phyloP scores from a whole-genome alignment of 768 basidiomycete genomes.

The Pholiota molesta region DNA sequence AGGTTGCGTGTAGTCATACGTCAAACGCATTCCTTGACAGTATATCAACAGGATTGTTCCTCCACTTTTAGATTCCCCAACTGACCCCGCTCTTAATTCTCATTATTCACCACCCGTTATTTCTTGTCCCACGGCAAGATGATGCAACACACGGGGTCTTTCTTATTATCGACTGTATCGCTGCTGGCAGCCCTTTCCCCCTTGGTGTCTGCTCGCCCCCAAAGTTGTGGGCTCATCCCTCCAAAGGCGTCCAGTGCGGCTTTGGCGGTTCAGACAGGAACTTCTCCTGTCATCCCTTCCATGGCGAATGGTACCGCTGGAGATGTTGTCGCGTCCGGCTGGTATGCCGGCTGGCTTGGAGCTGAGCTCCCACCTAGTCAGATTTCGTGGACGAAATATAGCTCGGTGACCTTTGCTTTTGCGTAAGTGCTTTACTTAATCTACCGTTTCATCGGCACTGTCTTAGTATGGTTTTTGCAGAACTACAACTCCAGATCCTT shows the following conservation, averaged over 20 bases:
- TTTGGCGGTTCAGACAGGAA: background rate
- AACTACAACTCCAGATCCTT: slow-evolving; percentile 36
- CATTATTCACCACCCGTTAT: background rate
- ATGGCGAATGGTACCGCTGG: slow-evolving; percentile 10
- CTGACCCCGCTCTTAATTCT: background rate
- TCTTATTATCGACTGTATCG: slow-evolving; percentile 10
- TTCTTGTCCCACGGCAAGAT: background rate
- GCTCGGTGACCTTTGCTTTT: slow-evolving; percentile 48
- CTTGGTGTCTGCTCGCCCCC: slow-evolving; percentile 9
- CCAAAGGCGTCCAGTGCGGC: slow-evolving; percentile 18
- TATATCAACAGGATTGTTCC: background rate
- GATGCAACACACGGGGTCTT: slow-evolving; percentile 4
- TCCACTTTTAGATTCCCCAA: background rate
- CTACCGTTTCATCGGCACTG: background rate
- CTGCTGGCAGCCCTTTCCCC: slow-evolving; percentile 31
- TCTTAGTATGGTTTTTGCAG: slow-evolving; percentile 23
- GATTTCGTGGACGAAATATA: slow-evolving; percentile 61
- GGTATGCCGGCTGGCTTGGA: slow-evolving; percentile 60
- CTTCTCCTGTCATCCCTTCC: background rate
- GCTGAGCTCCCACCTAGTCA: slow-evolving; percentile 39
- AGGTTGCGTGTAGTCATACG: background rate
- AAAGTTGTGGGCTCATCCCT: slow-evolving; percentile 35
- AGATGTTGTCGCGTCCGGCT: slow-evolving; percentile 50
- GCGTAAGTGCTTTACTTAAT: slow-evolving; percentile 37
- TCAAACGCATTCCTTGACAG: background rate